Evolutionary conservation across 257 asterid species (phyloP), one percentile per base, ranked within the genome.

Genomic region (Solanum chilense): DNA sequence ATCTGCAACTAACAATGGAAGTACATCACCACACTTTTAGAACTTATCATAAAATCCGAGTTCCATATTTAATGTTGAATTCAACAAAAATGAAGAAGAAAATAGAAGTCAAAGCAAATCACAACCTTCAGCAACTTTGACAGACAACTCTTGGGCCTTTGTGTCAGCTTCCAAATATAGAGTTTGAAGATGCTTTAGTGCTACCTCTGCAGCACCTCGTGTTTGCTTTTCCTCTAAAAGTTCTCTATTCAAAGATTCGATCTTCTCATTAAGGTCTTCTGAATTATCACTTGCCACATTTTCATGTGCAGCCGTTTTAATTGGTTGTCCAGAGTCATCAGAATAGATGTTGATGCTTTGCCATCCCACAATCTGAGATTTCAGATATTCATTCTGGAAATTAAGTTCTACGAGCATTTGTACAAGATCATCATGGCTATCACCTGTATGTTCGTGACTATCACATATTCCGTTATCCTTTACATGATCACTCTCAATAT

Each of bases 61-160:
- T 90, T 83, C 83, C 78, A 86, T 68, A 52, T 73, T 60, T 83
- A 71, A 31, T 62, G 41, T 29, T 58, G 82, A 35, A 39, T 80
- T 83, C 37, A 73, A 44, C 75, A 14, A 86, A 86, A 21, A 39
- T 64, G 64, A 74, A 82, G 87, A 49, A 87, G 58, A 85, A 71
- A 83, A 23, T 35, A 4, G 35, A 20, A 62, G 86, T 81, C 81
- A 88, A 83, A 70, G 90, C 88, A 81, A 88, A 87, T 49, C 88
- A 92, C 93, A 94, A 97, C 99, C 99, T 96, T 96, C 98, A 87
- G 94, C 92, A 88, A 96, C 96, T 92, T 92, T 92, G 88, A 92
- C 91, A 88, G 98, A 90, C 47, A 95, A 91, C 89, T 95, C 98
- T 92, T 91, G 96, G 87, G 92, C 93, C 89, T 90, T 96, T 21